Base-by-base conservation (phyloP, 2,329 filamentous ascomycete genomes). In the Colletotrichum sp. region DNA sequence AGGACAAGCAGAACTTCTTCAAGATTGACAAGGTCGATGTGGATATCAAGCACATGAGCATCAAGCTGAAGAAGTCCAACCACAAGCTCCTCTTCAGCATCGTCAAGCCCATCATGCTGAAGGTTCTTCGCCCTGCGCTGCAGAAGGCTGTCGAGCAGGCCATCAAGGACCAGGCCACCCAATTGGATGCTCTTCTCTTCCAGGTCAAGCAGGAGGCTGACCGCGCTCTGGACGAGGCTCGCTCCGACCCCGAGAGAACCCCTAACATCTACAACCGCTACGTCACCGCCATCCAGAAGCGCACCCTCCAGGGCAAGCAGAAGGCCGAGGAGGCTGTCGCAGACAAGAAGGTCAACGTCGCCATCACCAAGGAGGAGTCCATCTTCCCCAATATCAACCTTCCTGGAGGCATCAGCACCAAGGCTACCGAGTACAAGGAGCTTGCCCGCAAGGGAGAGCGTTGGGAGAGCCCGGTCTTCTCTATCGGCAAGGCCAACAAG, bases 391-490 rank as follows among this genome's bases (percentile, higher is more conserved):
- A 96, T 82, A 93, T 99, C 82, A 90, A 93, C 73, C 89, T 99
- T 7, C 96, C 96, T 30, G 94, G 94, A 36, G 96, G 96, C 71
- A 96, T 98, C 83, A 97, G 94, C 79, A 93, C 92, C 87, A 98
- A 98, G 91, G 96, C 96, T 12, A 97, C 95, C 28, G 95, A 98
- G 85, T 98, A 97, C 90, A 95, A 92, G 87, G 92, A 98, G 26
- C 90, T 98, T 73, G 95, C 96, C 10, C 89, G 88, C 79, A 95
- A 97, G 91, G 97, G 97, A 68, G 94, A 98, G 71, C 93, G 92
- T 84, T 99, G 97, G 97, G 94, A 98, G 89, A 97, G 94, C 76
- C 95, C 96, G 12, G 92, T 99, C 81, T 99, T 99, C 88, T 93
- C 92, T 75, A 94, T 98, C 79, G 96, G 97, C 63, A 90, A 87